Percentiles rank a stretch among this genome's conserved stretches.
phyloP scores from a whole-genome alignment of 768 basidiomycete genomes.

The Naganishia vaughanmartiniae region DNA sequence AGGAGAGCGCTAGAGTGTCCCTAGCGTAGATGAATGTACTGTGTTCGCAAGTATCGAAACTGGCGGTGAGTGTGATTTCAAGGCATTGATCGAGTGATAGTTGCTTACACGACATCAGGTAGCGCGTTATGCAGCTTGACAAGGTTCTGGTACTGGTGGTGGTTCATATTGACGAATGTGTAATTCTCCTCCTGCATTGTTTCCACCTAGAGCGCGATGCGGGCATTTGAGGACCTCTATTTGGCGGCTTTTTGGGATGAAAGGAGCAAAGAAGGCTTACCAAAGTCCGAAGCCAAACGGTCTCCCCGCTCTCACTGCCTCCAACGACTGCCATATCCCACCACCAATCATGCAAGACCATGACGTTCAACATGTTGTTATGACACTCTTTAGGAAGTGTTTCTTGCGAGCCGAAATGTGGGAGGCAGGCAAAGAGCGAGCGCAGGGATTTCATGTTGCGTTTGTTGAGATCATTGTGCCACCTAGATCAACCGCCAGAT shows the following conservation, averaged over 20 bases:
- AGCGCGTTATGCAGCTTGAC: constrained; percentile 10
- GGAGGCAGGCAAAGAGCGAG: not conserved
- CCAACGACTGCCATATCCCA: constrained; percentile 15
- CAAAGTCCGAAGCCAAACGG: constrained; percentile 15
- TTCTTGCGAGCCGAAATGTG: not conserved
- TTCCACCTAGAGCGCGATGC: not conserved
- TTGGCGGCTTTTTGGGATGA: no score
- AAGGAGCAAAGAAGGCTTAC: not conserved
- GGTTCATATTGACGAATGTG: constrained; percentile 9
- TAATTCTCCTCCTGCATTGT: constrained; percentile 3
- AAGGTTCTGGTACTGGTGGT: not conserved
- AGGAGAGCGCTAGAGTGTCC: constrained; percentile 3
- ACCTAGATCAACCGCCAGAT: not conserved
- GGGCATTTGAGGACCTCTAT: no score
- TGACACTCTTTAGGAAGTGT: not conserved
- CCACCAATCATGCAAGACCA: constrained; percentile 15
- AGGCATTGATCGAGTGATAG: no score
- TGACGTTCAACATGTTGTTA: constrained; percentile 1
- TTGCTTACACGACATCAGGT: constrained; percentile 23
- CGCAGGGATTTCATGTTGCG: not conserved
- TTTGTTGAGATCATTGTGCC: constrained; percentile 5
- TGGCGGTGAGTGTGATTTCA: not conserved
- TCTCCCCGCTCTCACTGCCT: constrained; percentile 21
- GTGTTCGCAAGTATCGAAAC: not conserved
- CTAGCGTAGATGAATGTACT: constrained; percentile 12